Evolutionary conservation across 2,329 filamentous ascomycete species (phyloP).

Genomic region (Trichophyton simii): DNA sequence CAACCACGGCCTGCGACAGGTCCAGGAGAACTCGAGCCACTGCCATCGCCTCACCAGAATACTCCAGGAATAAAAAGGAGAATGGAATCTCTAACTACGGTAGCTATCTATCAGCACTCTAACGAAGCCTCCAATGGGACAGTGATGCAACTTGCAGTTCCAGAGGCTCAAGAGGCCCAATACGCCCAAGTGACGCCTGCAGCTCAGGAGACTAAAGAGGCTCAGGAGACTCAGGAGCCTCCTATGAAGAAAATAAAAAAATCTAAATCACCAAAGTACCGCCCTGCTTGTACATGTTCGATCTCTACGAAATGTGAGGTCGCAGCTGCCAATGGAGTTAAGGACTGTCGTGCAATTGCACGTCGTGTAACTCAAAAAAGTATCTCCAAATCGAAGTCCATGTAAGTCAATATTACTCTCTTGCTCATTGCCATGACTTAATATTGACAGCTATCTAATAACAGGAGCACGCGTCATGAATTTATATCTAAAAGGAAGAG

Average conservation of each 20-base stretch:
- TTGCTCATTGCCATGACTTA: too few species aligned
- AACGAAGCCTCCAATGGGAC: neutral
- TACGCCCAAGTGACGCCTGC: neutral
- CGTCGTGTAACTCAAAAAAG: neutral
- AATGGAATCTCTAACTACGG: neutral
- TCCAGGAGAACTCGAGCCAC: neutral
- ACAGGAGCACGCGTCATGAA: neutral
- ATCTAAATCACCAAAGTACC: neutral
- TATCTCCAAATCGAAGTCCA: neutral
- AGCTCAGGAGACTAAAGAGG: neutral
- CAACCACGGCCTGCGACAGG: neutral
- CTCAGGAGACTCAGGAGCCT: neutral
- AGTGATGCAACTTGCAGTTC: too few species aligned
- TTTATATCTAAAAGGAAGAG: conserved; percentile 6
- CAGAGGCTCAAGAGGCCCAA: too few species aligned
- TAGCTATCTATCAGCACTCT: too few species aligned
- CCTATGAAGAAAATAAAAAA: neutral
- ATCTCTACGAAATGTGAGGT: conserved; percentile 9
- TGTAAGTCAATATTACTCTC: neutral
- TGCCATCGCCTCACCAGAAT: neutral
- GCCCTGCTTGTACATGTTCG: conserved; percentile 10
- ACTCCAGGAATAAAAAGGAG: neutral
- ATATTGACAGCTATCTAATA: neutral
- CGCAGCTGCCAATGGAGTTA: conserved; percentile 8
- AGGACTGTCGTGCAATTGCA: conserved; percentile 9